Evolutionary conservation across 495 filamentous ascomycete genomes (phyloP).

Genomic region (Trichoderma reesei): DNA sequence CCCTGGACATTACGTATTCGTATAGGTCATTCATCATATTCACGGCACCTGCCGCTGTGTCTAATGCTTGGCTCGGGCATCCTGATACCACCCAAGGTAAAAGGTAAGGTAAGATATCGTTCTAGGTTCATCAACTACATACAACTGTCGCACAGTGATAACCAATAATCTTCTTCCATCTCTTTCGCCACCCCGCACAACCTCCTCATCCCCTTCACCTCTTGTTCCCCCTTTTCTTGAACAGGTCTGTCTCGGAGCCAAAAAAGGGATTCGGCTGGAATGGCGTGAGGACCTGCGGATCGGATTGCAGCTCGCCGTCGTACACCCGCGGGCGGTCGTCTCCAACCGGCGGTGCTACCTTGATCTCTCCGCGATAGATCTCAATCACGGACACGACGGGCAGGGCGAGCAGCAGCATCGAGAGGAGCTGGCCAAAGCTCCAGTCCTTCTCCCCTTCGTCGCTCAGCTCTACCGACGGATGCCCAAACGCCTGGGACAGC

Average conservation of each 20-base stretch:
- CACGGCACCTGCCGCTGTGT: too few species aligned
- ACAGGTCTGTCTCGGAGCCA: constrained; percentile 22
- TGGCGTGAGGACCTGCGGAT: neutral
- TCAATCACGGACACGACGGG: constrained; percentile 46
- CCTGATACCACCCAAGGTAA: too few species aligned
- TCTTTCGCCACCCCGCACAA: neutral
- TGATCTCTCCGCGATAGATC: constrained; percentile 43
- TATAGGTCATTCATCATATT: too few species aligned
- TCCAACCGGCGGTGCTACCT: constrained; percentile 25
- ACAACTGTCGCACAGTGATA: neutral
- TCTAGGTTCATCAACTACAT: neutral
- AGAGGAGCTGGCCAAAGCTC: constrained; percentile 49
- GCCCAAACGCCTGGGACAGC: constrained; percentile 43
- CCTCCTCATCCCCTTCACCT: neutral
- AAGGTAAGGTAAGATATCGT: too few species aligned
- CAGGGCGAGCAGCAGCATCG: constrained; percentile 42
- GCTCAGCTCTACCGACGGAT: constrained; percentile 27
- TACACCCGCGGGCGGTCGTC: constrained; percentile 21
- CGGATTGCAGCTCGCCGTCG: constrained; percentile 15
- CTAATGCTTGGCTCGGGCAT: too few species aligned
- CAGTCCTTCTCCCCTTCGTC: constrained; percentile 44
- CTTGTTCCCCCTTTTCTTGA: constrained; percentile 16
- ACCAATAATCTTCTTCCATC: neutral
- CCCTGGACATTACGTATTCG: too few species aligned
- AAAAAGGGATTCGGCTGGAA: constrained; percentile 33